phyloP scores from a whole-genome alignment of 352 stramenopile species.

The Phytophthora quininea region DNA sequence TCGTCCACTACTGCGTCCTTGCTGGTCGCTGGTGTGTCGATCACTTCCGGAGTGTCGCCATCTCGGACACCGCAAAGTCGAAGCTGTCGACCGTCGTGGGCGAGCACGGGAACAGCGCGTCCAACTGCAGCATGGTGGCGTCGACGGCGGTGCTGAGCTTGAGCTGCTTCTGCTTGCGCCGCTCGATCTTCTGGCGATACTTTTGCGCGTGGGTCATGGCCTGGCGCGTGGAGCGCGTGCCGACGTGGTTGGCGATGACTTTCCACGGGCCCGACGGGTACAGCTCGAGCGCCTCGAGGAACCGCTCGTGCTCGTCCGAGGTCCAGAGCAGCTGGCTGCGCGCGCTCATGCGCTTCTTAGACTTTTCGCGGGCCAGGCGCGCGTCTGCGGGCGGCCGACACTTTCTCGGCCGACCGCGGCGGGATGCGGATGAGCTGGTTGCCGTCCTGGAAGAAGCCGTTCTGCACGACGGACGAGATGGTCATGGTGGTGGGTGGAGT shows the following conservation, averaged over 20 bases:
- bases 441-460: constrained; percentile 36
- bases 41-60: too few relatives aligned
- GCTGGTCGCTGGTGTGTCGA: too few relatives aligned
- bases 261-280: constrained; percentile 50
- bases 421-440: constrained; percentile 40
- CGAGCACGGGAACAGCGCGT: constrained; percentile 18
- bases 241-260: constrained; percentile 40
- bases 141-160: constrained; percentile 12
- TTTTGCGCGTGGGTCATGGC: constrained; percentile 55
- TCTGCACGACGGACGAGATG: constrained; percentile 38
- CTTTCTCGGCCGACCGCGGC: constrained; percentile 23
- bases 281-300: constrained; percentile 47
- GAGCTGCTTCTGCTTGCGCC: constrained; percentile 33
- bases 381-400: constrained; percentile 20
- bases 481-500: constrained; percentile 29
- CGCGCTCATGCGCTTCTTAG: constrained; percentile 33
- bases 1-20: constrained; percentile 11
- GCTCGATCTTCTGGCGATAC: constrained; percentile 44
- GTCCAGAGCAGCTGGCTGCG: constrained; percentile 36
- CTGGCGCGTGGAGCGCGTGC: constrained; percentile 41
- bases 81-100: constrained; percentile 24
- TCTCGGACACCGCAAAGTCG: too few relatives aligned
- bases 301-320: constrained; percentile 44
- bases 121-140: constrained; percentile 4
- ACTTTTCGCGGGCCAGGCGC: constrained; percentile 26